Base-by-base conservation (phyloP, 2,329 filamentous ascomycete species). In the Penicillium sp. region DNA sequence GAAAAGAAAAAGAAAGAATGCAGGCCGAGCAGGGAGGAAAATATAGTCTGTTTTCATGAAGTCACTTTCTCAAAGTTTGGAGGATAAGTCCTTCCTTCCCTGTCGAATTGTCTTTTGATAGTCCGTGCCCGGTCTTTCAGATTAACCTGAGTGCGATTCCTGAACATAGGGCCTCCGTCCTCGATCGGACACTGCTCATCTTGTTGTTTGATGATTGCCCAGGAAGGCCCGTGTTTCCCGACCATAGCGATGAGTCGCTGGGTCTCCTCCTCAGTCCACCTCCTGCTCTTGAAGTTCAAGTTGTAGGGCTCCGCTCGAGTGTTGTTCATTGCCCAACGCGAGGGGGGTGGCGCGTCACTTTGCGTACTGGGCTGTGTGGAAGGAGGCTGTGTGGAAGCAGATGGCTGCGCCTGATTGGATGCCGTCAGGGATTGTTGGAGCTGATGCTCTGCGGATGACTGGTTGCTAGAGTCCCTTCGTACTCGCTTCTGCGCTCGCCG, bases 101-200 rank as follows among this genome's bases (percentile, higher is more conserved):
- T 72, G 3, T 77, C 46, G 44, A 61, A 73, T 6, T 65, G 66
- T 35, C 73, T 66, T 59, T 78, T 79, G 49, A 82, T 64, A 52
- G 80, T 81, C 44, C 80, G 71, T 3, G 78, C 80, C 52, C 75
- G 75, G 54, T 80, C 78, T 56, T 79, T 80, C 6, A 82, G 52
- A 39, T 80, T 76, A 2, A 80, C 77, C 51, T 83, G 77, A 5
- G 64, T 69, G 2, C 81, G 71, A 1, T 57, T 53, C 3, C 46
- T 48, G 15, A 79, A 59, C 37, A 65, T 43, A 2, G 63, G 63
- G 9, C 65, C 60, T 29, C 66, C 64, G 42, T 66, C 41, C 45
- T 58, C 32, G 4, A 46, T 57, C 2, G 68, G 69, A 13, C 61
- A 60, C 0, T 57, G 40, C 3, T 57, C 52, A 27, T 71, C 70